Conservation (phyloP, 1,284 basidiomycete species). For the Microbotryum scabiosae region DNA sequence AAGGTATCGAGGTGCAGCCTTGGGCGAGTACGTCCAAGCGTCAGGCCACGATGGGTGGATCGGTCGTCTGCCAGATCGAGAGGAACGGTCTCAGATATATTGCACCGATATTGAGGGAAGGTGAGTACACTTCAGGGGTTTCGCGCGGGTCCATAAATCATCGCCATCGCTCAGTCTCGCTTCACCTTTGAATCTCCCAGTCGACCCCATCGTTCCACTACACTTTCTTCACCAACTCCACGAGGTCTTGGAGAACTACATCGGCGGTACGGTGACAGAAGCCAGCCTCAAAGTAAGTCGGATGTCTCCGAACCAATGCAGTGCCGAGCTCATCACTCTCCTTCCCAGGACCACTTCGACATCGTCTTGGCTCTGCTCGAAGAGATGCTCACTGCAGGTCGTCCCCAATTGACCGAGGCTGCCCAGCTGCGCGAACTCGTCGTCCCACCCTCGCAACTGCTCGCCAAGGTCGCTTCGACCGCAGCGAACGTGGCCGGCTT, state of each 20-base stretch:
- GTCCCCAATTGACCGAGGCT: slow-evolving; percentile 18
- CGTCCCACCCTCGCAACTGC: slow-evolving; percentile 16
- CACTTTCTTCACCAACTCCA: slow-evolving; percentile 26
- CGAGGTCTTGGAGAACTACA: slow-evolving; percentile 21
- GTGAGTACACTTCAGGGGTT: background rate
- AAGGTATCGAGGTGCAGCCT: background rate
- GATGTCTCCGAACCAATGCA: too few relatives aligned
- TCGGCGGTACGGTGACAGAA: slow-evolving; percentile 23
- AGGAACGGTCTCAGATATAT: slow-evolving; percentile 19
- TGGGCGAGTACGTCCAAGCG: background rate
- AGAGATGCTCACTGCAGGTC: slow-evolving; percentile 25
- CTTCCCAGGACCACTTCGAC: slow-evolving; percentile 29
- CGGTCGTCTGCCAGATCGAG: slow-evolving; percentile 19
- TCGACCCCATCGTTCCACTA: slow-evolving; percentile 27
- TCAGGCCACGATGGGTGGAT: background rate
- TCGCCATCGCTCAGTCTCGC: background rate
- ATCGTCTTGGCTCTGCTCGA: slow-evolving; percentile 26
- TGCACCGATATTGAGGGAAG: slow-evolving; percentile 13
- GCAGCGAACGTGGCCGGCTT: slow-evolving; percentile 14
- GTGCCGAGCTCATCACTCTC: too few relatives aligned
- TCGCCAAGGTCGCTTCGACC: slow-evolving; percentile 21
- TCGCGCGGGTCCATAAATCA: background rate
- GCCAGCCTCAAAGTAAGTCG: slow-evolving; percentile 21
- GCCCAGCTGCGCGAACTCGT: slow-evolving; percentile 27
- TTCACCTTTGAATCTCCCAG: background rate